Percentiles rank a stretch among this genome's conserved stretches.
Evolutionary conservation across 2,329 filamentous ascomycete species (phyloP).

Genomic region (Alternaria burnsii): DNA sequence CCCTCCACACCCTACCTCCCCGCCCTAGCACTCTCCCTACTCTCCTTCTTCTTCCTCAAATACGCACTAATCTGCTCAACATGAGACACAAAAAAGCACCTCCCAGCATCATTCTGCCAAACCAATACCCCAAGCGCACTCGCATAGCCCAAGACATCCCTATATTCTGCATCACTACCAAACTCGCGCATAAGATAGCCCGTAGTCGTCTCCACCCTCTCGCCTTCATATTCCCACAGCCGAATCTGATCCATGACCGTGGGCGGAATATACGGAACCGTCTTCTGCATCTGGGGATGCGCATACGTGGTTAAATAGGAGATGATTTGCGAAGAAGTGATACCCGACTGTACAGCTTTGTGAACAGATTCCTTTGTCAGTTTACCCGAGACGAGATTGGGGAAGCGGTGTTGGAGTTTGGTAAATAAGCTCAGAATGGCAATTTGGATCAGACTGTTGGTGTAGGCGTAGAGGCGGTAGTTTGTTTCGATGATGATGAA

Average conservation of each 20-base stretch:
- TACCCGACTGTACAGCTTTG: conserved; percentile 85
- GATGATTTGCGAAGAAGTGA: conserved; percentile 95
- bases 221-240: conserved; percentile 96
- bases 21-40: conserved; percentile 16
- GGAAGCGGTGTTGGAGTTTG: conserved; percentile 87
- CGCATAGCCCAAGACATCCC: conserved; percentile 76
- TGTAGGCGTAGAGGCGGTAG: conserved; percentile 97
- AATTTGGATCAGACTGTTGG: conserved; percentile 90
- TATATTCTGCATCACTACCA: conserved; percentile 73
- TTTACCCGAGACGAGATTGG: conserved; percentile 91
- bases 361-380: conserved; percentile 89
- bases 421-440: conserved; percentile 91
- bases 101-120: conserved; percentile 82
- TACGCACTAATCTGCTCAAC: conserved; percentile 88
- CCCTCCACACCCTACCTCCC: neutral
- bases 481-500: conserved; percentile 98
- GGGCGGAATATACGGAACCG: conserved; percentile 82
- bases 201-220: conserved; percentile 83
- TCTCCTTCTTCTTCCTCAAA: conserved; percentile 63
- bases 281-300: conserved; percentile 88
- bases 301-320: conserved; percentile 91
- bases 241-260: conserved; percentile 98
- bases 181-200: conserved; percentile 95
- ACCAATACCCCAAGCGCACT: conserved; percentile 89
- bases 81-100: conserved; percentile 90